These are phyloP conservation scores for Pseudogymnoascus sp. DNA, from an alignment of 2,329 filamentous ascomycete genomes.

Conservation along the genomic window DNA sequence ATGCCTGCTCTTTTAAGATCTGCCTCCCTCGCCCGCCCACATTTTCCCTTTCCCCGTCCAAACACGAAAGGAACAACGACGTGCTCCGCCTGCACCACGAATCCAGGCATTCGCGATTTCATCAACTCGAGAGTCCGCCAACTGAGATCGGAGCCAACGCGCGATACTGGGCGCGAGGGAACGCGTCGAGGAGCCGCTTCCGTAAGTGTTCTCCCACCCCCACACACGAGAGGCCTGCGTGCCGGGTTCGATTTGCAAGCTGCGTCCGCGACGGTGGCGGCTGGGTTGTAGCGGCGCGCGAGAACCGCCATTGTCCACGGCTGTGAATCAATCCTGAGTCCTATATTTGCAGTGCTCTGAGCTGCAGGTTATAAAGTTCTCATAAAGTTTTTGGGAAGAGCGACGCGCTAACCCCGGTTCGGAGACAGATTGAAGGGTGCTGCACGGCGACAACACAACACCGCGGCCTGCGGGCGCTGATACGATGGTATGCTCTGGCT, in stretches of 20 bases:
- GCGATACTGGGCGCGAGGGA: not conserved
- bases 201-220: not conserved
- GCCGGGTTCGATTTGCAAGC: not conserved
- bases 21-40: constrained; percentile 3
- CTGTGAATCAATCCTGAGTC: not conserved
- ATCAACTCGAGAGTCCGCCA: not conserved
- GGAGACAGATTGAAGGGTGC: not conserved
- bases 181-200: not conserved
- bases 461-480: not conserved
- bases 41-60: not conserved
- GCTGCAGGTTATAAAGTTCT: not conserved
- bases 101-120: not conserved
- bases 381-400: not conserved
- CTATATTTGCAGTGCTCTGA: not conserved
- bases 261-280: not conserved
- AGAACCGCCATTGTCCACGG: not conserved
- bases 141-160: not conserved
- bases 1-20: constrained; percentile 3
- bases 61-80: not conserved
- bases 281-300: not conserved
- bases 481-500: not conserved
- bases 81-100: too few species aligned
- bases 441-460: not conserved
- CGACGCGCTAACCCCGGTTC: not conserved
- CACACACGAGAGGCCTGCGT: not conserved